Conservation (phyloP, 2,329 filamentous ascomycete genomes). For the Phyllachora maydis region DNA sequence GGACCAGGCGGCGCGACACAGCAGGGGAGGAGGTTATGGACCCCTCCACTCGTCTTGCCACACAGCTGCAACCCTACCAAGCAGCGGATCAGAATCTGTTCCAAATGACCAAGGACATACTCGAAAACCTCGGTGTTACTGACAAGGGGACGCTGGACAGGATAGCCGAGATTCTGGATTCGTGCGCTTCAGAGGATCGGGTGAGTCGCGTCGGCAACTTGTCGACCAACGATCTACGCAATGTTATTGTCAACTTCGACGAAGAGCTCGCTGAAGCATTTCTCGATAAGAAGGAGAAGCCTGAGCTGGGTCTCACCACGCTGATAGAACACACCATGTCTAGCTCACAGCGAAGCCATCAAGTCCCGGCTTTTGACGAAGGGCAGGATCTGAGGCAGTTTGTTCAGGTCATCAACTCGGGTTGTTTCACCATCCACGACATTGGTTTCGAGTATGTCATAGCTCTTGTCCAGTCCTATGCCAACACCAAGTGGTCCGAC, state of each 20-base stretch:
- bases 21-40: slow-evolving; percentile 31
- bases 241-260: slow-evolving; percentile 25
- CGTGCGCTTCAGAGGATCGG: slow-evolving; percentile 27
- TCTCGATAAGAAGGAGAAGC: slow-evolving; percentile 28
- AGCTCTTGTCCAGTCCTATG: slow-evolving; percentile 27
- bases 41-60: slow-evolving; percentile 26
- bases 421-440: slow-evolving; percentile 33
- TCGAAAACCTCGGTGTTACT: slow-evolving; percentile 32
- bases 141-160: slow-evolving; percentile 22
- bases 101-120: slow-evolving; percentile 29
- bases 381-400: slow-evolving; percentile 29
- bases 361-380: slow-evolving; percentile 28
- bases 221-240: slow-evolving; percentile 26
- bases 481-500: slow-evolving; percentile 34
- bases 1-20: slow-evolving; percentile 39
- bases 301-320: slow-evolving; percentile 31
- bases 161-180: slow-evolving; percentile 28
- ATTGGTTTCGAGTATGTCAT: slow-evolving; percentile 37
- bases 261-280: slow-evolving; percentile 31
- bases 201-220: slow-evolving; percentile 22
- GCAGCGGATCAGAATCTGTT: slow-evolving; percentile 35
- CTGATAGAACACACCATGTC: slow-evolving; percentile 44
- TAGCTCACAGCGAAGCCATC: slow-evolving; percentile 24
- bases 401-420: slow-evolving; percentile 21
- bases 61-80: slow-evolving; percentile 33